phyloP scores from a whole-genome alignment of 164 flowering plant species.

The Saururus chinensis region DNA sequence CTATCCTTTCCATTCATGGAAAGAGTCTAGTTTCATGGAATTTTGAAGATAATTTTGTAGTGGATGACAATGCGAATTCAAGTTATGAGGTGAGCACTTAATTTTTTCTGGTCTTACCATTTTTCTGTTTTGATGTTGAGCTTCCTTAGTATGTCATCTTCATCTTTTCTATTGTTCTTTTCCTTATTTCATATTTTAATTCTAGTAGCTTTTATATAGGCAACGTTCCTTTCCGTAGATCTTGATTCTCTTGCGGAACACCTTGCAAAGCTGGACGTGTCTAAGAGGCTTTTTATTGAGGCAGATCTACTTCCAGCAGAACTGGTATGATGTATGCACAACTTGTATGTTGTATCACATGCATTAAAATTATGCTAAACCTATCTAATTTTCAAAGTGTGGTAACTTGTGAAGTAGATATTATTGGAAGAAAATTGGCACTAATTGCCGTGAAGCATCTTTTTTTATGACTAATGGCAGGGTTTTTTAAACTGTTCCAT shows the following conservation, averaged over 20 bases:
- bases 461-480: no score
- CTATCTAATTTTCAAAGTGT: no score
- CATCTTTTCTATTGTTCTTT: not conserved
- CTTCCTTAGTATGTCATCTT: not conserved
- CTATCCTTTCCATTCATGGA: slow-evolving; percentile 62
- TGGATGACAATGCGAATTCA: slow-evolving; percentile 40
- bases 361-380: no score
- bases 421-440: no score
- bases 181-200: no score
- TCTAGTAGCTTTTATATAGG: slow-evolving; percentile 22
- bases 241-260: slow-evolving; percentile 54
- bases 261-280: slow-evolving; percentile 42
- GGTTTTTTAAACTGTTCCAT: no score
- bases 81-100: slow-evolving; percentile 34
- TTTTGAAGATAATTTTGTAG: slow-evolving; percentile 47
- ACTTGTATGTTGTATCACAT: no score
- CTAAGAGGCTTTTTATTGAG: slow-evolving; percentile 61
- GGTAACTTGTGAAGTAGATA: no score
- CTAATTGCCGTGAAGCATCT: no score
- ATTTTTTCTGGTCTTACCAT: slow-evolving; percentile 1
- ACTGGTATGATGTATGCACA: slow-evolving; percentile 30
- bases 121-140: not conserved
- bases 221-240: slow-evolving; percentile 59
- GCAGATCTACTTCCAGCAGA: slow-evolving; percentile 51
- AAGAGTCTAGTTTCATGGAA: slow-evolving; percentile 43